Percentiles rank a stretch among this genome's conserved stretches.
Evolutionary conservation across 2,329 filamentous ascomycete genomes (phyloP).

Genomic region (Phymatotrichopsis omnivora): DNA sequence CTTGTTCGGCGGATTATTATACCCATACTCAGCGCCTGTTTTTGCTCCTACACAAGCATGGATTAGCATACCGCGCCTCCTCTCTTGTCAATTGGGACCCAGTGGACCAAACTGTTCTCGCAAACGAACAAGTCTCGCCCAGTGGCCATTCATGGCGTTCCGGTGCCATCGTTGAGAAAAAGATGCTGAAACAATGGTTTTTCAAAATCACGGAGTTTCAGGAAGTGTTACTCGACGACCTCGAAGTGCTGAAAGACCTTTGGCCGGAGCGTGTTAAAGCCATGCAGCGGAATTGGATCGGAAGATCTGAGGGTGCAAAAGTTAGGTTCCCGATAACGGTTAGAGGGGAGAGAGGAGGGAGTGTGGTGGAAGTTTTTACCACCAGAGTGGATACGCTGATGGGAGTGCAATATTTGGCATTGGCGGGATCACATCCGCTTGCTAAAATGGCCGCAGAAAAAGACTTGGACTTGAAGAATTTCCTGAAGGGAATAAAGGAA

Average conservation of each 20-base stretch:
- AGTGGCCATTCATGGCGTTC: constrained; percentile 80
- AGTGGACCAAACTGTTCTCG: constrained; percentile 77
- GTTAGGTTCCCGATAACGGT: constrained; percentile 57
- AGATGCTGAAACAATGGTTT: constrained; percentile 78
- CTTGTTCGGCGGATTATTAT: constrained; percentile 77
- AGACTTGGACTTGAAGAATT: constrained; percentile 54
- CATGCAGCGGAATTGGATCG: constrained; percentile 84
- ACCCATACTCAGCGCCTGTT: constrained; percentile 84
- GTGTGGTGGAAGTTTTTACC: constrained; percentile 62
- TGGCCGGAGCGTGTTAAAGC: constrained; percentile 77
- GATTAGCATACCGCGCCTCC: constrained; percentile 72
- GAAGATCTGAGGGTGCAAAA: constrained; percentile 62
- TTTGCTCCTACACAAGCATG: constrained; percentile 60
- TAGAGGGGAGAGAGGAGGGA: constrained; percentile 25
- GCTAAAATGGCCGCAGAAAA: constrained; percentile 51
- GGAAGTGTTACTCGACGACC: constrained; percentile 58
- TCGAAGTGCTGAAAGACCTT: constrained; percentile 53
- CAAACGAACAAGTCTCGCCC: constrained; percentile 86
- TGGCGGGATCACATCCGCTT: constrained; percentile 62
- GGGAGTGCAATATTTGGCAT: constrained; percentile 73
- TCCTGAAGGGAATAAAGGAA: constrained; percentile 45
- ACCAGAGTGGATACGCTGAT: constrained; percentile 80
- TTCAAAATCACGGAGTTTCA: constrained; percentile 72
- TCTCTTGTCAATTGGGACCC: constrained; percentile 86
- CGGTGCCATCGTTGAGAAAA: constrained; percentile 71